Evolutionary conservation across 768 basidiomycete genomes (phyloP), one percentile per base, ranked within the genome.

Genomic region (Lentinula edodes): DNA sequence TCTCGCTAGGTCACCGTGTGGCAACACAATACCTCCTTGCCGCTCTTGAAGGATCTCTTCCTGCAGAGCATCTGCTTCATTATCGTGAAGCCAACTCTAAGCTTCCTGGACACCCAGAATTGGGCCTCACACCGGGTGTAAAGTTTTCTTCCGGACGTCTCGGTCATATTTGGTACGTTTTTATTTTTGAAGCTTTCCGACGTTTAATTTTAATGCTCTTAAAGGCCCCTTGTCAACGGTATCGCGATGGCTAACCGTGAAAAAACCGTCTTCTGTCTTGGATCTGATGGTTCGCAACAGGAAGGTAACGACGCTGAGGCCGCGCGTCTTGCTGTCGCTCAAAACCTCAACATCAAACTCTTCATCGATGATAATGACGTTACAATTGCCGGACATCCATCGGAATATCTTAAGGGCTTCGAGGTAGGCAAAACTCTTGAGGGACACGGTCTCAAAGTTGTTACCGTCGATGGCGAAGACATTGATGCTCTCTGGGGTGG

Each of bases 91-190:
- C 93, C 61, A 82, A 93, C 73, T 89, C 91, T 38, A 88, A 89
- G 68, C 87, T 95, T 38, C 93, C 93, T 2, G 93, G 92, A 13
- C 93, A 95, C 68, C 93, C 93, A 13, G 93, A 94, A 74, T 80
- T 94, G 6, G 93, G 93, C 23, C 78, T 94, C 62, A 94, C 93
- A 0, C 93, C 93, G n/a, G 93, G 93, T 34, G 84, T 95, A 74
- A 92, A 93, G 74, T 95, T 95, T 76, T 93, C 92, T 2, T 94
- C 92, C 0, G 93, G 93, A n/a, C 89, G 93, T 70, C 83, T 95
- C 18, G 93, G 93, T 1, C 93, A 95, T 73, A 86, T 93, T 82
- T 95, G 92, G 92, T 81, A 64, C 54, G 77, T 70, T 50, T 61
- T 50, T 45, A 2, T 23, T 34, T n/a, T 41, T 48, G 39, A 18